Conservation (phyloP, 306 rosid genomes). For the Acacia acuminata region DNA sequence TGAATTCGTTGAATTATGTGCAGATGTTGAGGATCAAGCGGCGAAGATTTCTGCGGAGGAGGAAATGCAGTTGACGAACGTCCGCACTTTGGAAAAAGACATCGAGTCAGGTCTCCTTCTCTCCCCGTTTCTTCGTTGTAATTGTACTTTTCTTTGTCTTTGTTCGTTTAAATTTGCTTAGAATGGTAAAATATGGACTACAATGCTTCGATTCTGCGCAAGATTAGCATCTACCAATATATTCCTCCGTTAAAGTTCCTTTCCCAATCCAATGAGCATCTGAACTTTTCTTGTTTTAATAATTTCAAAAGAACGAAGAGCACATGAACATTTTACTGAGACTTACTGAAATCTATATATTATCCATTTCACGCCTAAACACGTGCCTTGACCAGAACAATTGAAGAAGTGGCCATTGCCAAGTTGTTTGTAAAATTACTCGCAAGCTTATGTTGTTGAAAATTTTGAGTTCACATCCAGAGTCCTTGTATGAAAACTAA, state of each 20-base stretch:
- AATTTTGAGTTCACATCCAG: no score
- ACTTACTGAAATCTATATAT: not conserved
- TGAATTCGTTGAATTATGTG: conserved; percentile 8
- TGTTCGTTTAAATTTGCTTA: not conserved
- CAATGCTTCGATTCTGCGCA: not conserved
- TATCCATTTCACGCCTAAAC: not conserved
- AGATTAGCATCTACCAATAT: not conserved
- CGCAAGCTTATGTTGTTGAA: no score
- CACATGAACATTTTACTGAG: not conserved
- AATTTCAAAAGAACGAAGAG: not conserved
- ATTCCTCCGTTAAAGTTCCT: not conserved
- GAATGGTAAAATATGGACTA: not conserved
- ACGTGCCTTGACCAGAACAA: not conserved
- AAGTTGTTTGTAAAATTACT: not conserved
- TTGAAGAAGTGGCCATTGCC: not conserved
- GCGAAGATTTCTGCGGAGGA: conserved; percentile 78
- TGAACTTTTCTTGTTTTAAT: not conserved
- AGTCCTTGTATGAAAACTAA: no score
- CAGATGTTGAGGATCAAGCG: conserved; percentile 67
- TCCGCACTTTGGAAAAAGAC: conserved; percentile 64
- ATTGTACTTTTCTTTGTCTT: not conserved
- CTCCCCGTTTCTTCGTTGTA: not conserved
- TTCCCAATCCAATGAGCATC: not conserved
- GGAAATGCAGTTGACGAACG: conserved; percentile 58
- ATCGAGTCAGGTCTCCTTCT: conserved; percentile 56